Evolutionary conservation across 2,329 filamentous ascomycete genomes (phyloP).

Genomic region (Exserohilum rostratum): DNA sequence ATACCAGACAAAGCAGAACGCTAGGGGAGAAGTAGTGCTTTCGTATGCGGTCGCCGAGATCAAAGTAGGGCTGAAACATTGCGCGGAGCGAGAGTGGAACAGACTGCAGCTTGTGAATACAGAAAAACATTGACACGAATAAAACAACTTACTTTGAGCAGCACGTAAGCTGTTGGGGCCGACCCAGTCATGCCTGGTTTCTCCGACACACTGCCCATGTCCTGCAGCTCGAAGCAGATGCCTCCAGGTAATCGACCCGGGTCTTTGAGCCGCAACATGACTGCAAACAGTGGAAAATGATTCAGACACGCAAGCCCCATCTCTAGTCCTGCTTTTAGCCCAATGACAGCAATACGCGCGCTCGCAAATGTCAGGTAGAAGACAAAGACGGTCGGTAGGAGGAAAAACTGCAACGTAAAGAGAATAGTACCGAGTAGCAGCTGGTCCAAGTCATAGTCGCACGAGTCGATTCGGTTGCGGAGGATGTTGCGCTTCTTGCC

Average conservation of each 20-base stretch:
- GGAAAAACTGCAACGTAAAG: slow-evolving; percentile 93
- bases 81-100: slow-evolving; percentile 87
- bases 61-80: slow-evolving; percentile 98
- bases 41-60: slow-evolving; percentile 87
- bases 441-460: slow-evolving; percentile 98
- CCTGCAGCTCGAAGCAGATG: slow-evolving; percentile 87
- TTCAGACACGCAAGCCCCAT: slow-evolving; percentile 92
- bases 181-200: slow-evolving; percentile 44
- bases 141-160: slow-evolving; percentile 70
- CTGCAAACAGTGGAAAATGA: slow-evolving; percentile 94
- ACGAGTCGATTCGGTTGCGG: slow-evolving; percentile 96
- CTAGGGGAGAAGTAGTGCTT: slow-evolving; percentile 93
- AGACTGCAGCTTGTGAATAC: slow-evolving; percentile 53
- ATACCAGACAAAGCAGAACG: slow-evolving; percentile 85
- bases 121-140: not conserved
- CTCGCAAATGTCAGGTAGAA: slow-evolving; percentile 97
- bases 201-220: slow-evolving; percentile 60
- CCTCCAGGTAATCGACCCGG: slow-evolving; percentile 85
- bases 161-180: slow-evolving; percentile 79
- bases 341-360: slow-evolving; percentile 93
- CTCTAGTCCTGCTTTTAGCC: slow-evolving; percentile 87
- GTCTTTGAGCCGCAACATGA: slow-evolving; percentile 96
- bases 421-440: slow-evolving; percentile 94
- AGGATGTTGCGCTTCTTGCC: slow-evolving; percentile 98
- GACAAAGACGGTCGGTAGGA: slow-evolving; percentile 91